Percentiles rank a stretch among this genome's conserved stretches.
These are phyloP conservation scores for Nevesoporus exiguus DNA, from an alignment of 768 basidiomycete genomes.

Conservation along the genomic window DNA sequence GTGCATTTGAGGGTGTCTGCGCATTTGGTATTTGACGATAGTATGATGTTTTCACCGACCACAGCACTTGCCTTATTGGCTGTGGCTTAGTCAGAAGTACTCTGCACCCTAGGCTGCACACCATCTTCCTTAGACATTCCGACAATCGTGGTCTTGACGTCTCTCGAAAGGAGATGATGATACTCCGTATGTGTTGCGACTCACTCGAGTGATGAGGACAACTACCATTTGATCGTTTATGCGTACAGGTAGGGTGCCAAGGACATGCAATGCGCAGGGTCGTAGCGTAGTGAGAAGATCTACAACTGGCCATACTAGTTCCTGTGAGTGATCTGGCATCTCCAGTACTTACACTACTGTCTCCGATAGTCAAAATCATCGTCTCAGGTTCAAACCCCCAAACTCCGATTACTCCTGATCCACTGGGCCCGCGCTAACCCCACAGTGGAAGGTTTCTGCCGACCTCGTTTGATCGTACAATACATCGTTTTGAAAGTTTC, in stretches of 20 bases:
- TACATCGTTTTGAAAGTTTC: slow-evolving; percentile 3
- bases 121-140: background rate
- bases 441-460: background rate
- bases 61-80: background rate
- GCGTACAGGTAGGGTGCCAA: background rate
- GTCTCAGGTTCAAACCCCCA: background rate
- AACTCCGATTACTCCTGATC: background rate
- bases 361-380: background rate
- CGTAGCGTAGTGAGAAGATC: background rate
- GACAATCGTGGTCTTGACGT: background rate
- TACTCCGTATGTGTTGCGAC: background rate
- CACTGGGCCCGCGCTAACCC: background rate
- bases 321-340: background rate
- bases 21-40: too few relatives aligned
- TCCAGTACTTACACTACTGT: background rate
- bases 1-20: too few relatives aligned
- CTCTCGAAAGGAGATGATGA: background rate
- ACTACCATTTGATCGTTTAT: background rate
- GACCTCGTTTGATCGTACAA: slow-evolving; percentile 1
- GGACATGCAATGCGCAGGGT: background rate
- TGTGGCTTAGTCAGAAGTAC: background rate
- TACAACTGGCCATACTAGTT: background rate
- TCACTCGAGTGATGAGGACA: background rate
- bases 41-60: background rate
- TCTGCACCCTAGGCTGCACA: background rate